Percentiles rank a stretch among this genome's conserved stretches.
These are phyloP conservation scores for Colletotrichum magnum DNA, from an alignment of 2,329 filamentous ascomycete genomes.

Conservation along the genomic window DNA sequence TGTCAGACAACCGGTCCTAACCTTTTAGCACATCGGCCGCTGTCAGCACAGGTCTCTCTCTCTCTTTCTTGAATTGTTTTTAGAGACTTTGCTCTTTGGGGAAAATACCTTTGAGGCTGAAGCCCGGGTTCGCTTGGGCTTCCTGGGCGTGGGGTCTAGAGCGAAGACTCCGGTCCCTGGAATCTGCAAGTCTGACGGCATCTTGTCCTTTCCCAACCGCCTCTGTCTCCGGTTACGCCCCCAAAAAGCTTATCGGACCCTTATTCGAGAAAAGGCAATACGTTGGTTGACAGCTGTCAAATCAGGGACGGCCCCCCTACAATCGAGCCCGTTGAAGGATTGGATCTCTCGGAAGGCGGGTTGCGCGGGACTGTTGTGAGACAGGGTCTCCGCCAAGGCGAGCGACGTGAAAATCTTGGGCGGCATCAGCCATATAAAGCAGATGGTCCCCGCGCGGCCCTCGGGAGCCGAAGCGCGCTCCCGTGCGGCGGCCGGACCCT, in stretches of 20 bases:
- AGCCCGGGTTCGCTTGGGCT: constrained; percentile 33
- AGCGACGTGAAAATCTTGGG: too few relatives aligned
- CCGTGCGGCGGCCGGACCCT: background rate
- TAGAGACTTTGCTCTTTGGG: too few relatives aligned
- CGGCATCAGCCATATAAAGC: background rate
- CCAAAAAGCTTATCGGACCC: constrained; percentile 2
- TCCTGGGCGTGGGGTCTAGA: constrained; percentile 15
- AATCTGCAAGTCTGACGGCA: constrained; percentile 31
- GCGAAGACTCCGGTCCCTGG: constrained; percentile 36
- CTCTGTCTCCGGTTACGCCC: background rate
- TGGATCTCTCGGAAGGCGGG: constrained; percentile 15
- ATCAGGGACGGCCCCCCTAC: too few relatives aligned
- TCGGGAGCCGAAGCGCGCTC: constrained; percentile 8
- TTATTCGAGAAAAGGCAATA: too few relatives aligned
- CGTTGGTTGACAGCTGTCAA: too few relatives aligned
- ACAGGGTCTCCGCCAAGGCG: constrained; percentile 29
- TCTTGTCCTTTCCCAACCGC: background rate
- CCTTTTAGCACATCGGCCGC: background rate
- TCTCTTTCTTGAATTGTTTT: too few relatives aligned
- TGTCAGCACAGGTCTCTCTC: too few relatives aligned
- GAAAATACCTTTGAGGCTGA: constrained; percentile 21
- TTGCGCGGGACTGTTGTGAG: constrained; percentile 12
- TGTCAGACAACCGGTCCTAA: constrained; percentile 39
- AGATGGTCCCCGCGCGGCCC: constrained; percentile 1
- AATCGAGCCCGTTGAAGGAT: too few relatives aligned